Percentiles rank a stretch among this genome's conserved stretches.
These are phyloP conservation scores for Penicillium mononematosum DNA, from an alignment of 495 filamentous ascomycete genomes.

Conservation along the genomic window DNA sequence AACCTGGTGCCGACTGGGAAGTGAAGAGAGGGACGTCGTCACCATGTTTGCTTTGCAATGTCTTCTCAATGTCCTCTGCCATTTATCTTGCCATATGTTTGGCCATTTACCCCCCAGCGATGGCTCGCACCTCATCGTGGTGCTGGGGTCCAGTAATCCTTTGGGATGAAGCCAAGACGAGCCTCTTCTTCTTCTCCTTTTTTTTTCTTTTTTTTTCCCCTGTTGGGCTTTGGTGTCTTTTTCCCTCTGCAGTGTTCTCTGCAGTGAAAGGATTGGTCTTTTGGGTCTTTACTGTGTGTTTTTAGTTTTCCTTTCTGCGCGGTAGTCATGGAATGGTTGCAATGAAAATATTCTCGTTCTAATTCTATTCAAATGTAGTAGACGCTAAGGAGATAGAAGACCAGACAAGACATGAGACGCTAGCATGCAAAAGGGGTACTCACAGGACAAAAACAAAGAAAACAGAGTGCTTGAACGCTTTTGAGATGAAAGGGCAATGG, in stretches of 20 bases:
- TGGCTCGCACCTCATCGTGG: constrained; percentile 19
- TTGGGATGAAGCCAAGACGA: constrained; percentile 8
- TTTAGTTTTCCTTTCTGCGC: neutral
- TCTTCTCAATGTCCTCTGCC: neutral
- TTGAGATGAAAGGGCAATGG: neutral
- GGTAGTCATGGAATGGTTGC: neutral
- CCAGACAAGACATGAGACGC: neutral
- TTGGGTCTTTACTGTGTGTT: neutral
- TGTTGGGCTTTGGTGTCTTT: neutral
- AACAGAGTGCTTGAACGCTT: constrained; percentile 6
- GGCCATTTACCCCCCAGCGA: constrained; percentile 13
- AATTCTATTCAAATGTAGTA: constrained; percentile 3
- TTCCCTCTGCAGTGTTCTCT: neutral
- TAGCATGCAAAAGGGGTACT: neutral
- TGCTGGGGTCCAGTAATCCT: constrained; percentile 17
- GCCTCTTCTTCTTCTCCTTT: neutral
- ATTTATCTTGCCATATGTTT: constrained; percentile 4
- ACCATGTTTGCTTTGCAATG: too few relatives aligned
- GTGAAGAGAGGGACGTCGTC: constrained; percentile 1
- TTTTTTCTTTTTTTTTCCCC: neutral
- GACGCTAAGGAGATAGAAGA: neutral
- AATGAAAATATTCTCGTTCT: neutral
- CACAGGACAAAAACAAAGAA: neutral
- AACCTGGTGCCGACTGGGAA: neutral
- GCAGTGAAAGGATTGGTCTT: neutral